Base-by-base conservation (phyloP, 495 filamentous ascomycete species). In the Trichoderma asperelloides region DNA sequence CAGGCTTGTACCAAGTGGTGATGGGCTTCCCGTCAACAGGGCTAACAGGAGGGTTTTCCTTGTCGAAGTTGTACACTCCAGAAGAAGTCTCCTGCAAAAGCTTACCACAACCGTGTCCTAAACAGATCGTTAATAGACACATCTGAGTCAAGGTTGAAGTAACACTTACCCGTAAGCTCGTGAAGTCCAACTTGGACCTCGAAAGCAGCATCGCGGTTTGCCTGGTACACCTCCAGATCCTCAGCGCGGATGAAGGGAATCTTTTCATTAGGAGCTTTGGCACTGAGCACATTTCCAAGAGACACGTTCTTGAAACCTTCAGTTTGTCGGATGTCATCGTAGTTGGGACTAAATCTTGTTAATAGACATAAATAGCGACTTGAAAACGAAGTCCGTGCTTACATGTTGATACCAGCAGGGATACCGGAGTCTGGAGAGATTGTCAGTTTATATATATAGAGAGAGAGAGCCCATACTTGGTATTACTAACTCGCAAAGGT, bases 241-340 rank as follows among this genome's bases (percentile, higher is more conserved):
- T 78, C 77, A 18, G 88, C 85, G 6, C 83, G 76, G 70, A 98
- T 89, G 78, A 98, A 98, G 2, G 94, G 94, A 49, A 96, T 89
- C 64, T 87, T 86, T 77, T 98, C 94, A 71, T 95, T 86, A 0
- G 93, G 91, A 1, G 90, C 87, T 80, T 95, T 96, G 16, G 95
- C 94, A 70, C 86, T 88, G 37, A 98, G 80, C 11, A 98, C 90
- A 71, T 98, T 98, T 39, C 93, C 94, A 39, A 94, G 80, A 15
- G 87, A 92, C 25, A 98, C 95, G 68, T 98, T 98, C 81, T 98
- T 98, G 86, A 98, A 98, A n/a, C 95, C 95, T 51, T 93, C 82
- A 18, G 87, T 89, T 72, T 97, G 94, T 62, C 95, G 85, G 68
- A 97, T 95, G 69, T 96, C 92, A 71, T 98, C 93, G 72, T 96